Base-by-base conservation (phyloP, 75 land plant species). In the Picea glauca region DNA sequence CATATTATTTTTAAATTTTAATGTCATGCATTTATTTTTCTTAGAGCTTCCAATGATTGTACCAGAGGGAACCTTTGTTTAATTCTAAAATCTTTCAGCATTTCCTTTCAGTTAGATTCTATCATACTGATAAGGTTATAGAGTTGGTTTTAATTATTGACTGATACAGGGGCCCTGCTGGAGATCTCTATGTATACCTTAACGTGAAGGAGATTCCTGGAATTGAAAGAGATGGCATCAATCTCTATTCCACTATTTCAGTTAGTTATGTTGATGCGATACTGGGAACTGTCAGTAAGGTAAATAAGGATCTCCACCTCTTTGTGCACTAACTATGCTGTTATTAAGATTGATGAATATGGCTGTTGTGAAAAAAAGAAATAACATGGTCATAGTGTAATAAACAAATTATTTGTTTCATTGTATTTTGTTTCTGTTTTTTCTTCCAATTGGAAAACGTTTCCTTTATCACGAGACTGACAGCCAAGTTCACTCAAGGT, bases 151-250 rank as follows among this genome's bases (percentile, higher is more conserved):
- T 70, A 38, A 20, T 70, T 70, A 43, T 50, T 77, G 21, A 54
- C 63, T 81, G 63, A 32, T 58, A 74, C 87, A 97, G 99, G 80
- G 99, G 96, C 4, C 98, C 94, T 63, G 80, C 96, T 56, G 99
- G 99, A 75, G 99, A 97, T 85, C 96, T 97, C 78, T 97, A 87
- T 87, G 92, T 94, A n/a, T 91, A 84, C 65, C 90, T 94, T 72
- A 90, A 87, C 82, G 89, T 93, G 64, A 84, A 88, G 88, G 99
- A 94, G 84, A 83, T 94, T 67, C 88, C 88, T 54, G 96, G 90
- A 63, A 90, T 97, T 35, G 84, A 88, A 85, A 91, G 99, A 77
- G 99, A 94, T 83, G 99, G 99, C 64, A 91, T 94, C 72, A 94
- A 97, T 76, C 89, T 97, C 21, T 85, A 38, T n/a, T 97, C 99